Conservation (phyloP, 768 basidiomycete genomes). For the Tricholoma bakamatsutake region DNA sequence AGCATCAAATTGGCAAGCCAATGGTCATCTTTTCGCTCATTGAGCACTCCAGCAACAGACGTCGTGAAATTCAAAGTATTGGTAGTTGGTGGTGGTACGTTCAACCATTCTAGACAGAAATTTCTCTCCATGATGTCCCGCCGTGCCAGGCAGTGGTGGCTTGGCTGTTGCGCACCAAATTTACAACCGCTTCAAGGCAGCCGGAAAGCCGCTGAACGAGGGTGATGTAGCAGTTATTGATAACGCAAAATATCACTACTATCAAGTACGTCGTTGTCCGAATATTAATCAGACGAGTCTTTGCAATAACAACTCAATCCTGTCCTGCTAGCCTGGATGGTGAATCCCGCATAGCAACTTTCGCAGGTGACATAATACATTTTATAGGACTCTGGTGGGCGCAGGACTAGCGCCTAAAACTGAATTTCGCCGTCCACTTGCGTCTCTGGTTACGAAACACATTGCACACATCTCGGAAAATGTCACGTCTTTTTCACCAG, state of each 20-base stretch:
- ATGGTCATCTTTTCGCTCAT: slow-evolving; percentile 3
- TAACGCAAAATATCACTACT: slow-evolving; percentile 75
- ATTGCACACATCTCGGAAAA: slow-evolving; percentile 68
- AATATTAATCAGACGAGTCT: neutral
- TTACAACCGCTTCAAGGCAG: slow-evolving; percentile 67
- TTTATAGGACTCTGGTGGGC: slow-evolving; percentile 81
- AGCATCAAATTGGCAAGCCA: neutral
- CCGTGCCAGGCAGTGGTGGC: slow-evolving; percentile 64
- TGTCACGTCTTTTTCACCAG: slow-evolving; percentile 71
- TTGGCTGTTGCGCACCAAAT: slow-evolving; percentile 85
- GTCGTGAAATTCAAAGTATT: slow-evolving; percentile 73
- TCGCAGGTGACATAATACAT: neutral
- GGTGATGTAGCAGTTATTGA: slow-evolving; percentile 89
- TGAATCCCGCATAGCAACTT: slow-evolving; percentile 24
- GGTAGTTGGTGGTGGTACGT: slow-evolving; percentile 81
- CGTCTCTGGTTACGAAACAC: slow-evolving; percentile 67
- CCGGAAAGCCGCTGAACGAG: slow-evolving; percentile 57
- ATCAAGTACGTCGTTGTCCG: slow-evolving; percentile 47
- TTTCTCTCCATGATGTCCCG: neutral
- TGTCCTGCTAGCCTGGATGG: slow-evolving; percentile 74
- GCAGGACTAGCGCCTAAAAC: slow-evolving; percentile 75
- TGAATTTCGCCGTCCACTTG: slow-evolving; percentile 59
- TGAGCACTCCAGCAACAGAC: slow-evolving; percentile 20
- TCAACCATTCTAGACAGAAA: neutral
- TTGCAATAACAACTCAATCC: neutral